Evolutionary conservation across 129 eudicot genomes (phyloP).

Genomic region (Centella asiatica): DNA sequence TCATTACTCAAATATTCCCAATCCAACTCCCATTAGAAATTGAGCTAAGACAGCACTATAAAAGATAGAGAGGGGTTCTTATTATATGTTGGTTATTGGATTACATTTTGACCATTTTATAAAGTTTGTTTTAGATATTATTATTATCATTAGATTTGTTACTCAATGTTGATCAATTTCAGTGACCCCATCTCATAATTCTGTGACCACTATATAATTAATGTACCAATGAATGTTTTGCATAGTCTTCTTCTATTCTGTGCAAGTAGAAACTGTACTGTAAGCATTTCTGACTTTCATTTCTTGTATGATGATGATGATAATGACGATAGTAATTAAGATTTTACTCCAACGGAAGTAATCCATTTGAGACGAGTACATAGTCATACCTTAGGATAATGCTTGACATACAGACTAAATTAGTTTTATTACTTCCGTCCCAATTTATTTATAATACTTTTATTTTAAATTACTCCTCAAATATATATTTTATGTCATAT

Average conservation of each 20-base stretch:
- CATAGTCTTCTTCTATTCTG: not conserved
- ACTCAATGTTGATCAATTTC: not conserved
- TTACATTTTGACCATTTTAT: slow-evolving; percentile 3
- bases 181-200: slow-evolving; percentile 3
- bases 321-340: too few relatives aligned
- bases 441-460: too few relatives aligned
- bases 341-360: too few relatives aligned
- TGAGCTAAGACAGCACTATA: slow-evolving; percentile 4
- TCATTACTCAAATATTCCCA: slow-evolving; percentile 1
- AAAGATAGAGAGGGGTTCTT: not conserved
- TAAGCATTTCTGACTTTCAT: not conserved
- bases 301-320: not conserved
- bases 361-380: too few relatives aligned
- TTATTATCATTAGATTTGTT: not conserved
- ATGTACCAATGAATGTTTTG: not conserved
- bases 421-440: too few relatives aligned
- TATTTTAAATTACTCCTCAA: too few relatives aligned
- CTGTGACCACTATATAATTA: not conserved
- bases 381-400: too few relatives aligned
- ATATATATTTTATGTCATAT: too few relatives aligned
- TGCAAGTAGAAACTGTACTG: not conserved
- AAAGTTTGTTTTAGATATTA: not conserved
- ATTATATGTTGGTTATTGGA: not conserved
- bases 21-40: not conserved
- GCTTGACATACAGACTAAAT: too few relatives aligned